These are phyloP conservation scores for Zea mays DNA, from an alignment of 176 grass and related monocot genomes.

Conservation along the genomic window DNA sequence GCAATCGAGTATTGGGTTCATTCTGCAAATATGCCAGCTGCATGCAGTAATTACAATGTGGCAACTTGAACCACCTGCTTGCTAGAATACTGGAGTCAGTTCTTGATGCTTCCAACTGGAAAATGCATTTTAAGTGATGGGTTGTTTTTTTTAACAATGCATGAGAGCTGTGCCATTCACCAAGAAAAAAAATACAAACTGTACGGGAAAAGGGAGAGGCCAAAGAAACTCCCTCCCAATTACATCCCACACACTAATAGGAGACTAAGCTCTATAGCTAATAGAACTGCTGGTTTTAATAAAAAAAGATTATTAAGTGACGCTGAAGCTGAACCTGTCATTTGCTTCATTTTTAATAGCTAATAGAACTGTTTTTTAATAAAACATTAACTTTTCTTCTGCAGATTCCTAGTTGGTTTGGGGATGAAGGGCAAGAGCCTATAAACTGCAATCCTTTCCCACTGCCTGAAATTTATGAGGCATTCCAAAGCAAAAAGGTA, in stretches of 20 bases:
- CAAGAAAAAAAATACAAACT: background rate
- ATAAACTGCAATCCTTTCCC: conserved; percentile 72
- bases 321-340: background rate
- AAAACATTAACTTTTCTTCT: background rate
- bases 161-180: background rate
- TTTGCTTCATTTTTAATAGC: background rate
- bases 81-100: background rate
- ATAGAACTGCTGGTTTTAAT: background rate
- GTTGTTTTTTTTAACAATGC: background rate
- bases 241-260: background rate
- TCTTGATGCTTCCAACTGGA: conserved; percentile 13
- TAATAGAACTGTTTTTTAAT: background rate
- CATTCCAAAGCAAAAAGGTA: conserved; percentile 88
- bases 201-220: background rate
- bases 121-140: background rate
- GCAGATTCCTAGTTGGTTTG: conserved; percentile 93
- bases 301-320: background rate
- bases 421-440: conserved; percentile 51
- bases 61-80: conserved; percentile 2
- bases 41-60: background rate
- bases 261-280: background rate
- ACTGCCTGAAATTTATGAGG: conserved; percentile 81
- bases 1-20: background rate
- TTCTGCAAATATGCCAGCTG: conserved; percentile 19
- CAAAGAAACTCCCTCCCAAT: background rate